Conservation (phyloP, 1,139 yeast genomes). For the Pichia sp. region DNA sequence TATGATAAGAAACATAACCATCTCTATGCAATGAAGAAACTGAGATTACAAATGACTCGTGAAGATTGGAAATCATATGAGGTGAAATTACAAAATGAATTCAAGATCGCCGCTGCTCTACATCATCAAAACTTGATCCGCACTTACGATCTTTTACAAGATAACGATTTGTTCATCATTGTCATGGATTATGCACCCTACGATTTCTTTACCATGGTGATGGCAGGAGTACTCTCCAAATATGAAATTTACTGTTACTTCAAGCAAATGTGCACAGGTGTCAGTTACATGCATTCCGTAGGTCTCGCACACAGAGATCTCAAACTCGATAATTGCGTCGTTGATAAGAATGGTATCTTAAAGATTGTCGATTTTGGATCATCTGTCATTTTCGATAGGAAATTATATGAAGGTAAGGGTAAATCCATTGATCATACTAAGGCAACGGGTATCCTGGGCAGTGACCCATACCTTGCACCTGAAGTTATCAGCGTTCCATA, state of each 20-base stretch:
- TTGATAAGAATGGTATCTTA: slow-evolving; percentile 49
- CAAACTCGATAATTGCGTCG: slow-evolving; percentile 74
- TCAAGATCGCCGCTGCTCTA: slow-evolving; percentile 53
- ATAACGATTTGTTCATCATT: slow-evolving; percentile 43
- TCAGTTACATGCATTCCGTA: slow-evolving; percentile 50
- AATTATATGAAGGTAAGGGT: slow-evolving; percentile 4
- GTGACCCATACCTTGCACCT: slow-evolving; percentile 77
- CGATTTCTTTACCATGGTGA: slow-evolving; percentile 71
- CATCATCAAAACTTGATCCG: slow-evolving; percentile 57
- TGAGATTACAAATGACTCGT: slow-evolving; percentile 44
- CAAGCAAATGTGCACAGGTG: slow-evolving; percentile 59
- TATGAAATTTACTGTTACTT: slow-evolving; percentile 62
- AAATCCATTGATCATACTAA: slow-evolving; percentile 1
- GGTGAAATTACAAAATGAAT: slow-evolving; percentile 60
- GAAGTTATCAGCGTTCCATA: slow-evolving; percentile 44
- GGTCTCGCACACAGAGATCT: slow-evolving; percentile 76
- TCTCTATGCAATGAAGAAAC: slow-evolving; percentile 64
- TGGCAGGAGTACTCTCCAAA: slow-evolving; percentile 58
- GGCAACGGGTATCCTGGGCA: slow-evolving; percentile 70
- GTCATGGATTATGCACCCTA: slow-evolving; percentile 72
- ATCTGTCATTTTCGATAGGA: slow-evolving; percentile 47
- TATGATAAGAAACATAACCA: slow-evolving; percentile 26
- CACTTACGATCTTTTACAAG: slow-evolving; percentile 57
- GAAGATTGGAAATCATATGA: slow-evolving; percentile 53
- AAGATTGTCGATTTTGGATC: slow-evolving; percentile 76